Evolutionary conservation across 805 yeast genomes (phyloP).

Genomic region (Wickerhamomyces chaumierensis): DNA sequence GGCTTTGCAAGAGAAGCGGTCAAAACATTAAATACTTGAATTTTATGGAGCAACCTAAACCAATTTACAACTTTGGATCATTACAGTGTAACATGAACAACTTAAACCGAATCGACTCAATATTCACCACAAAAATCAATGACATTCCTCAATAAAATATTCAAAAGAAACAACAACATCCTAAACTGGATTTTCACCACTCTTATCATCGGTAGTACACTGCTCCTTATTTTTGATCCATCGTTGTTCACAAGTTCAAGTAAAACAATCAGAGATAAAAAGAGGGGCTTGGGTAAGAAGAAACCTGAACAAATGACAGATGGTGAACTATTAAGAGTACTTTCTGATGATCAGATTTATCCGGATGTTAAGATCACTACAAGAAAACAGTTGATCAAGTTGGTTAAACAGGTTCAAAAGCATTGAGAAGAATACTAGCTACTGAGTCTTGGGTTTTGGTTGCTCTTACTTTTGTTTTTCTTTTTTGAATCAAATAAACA

Average conservation of each 20-base stretch:
- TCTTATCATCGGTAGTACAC: slow-evolving; percentile 7
- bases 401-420: slow-evolving; percentile 10
- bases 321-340: neutral
- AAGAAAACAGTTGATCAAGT: slow-evolving; percentile 6
- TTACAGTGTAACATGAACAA: too few species aligned
- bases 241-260: slow-evolving; percentile 3
- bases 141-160: slow-evolving; percentile 2
- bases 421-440: too few species aligned
- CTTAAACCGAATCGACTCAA: too few species aligned
- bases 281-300: slow-evolving; percentile 7
- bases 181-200: slow-evolving; percentile 8
- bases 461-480: too few species aligned
- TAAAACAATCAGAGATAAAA: slow-evolving; percentile 6
- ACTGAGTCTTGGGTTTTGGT: too few species aligned
- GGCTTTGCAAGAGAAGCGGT: too few species aligned
- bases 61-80: too few species aligned
- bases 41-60: too few species aligned
- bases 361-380: slow-evolving; percentile 9
- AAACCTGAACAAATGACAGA: neutral
- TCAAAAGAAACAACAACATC: slow-evolving; percentile 5
- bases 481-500: too few species aligned
- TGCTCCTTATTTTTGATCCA: slow-evolving; percentile 8
- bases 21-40: too few species aligned
- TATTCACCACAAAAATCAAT: too few species aligned
- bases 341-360: slow-evolving; percentile 7